A percentile compares a stretch with the other conserved stretches of the same genome.
These are phyloP conservation scores for Chlorella sp. DNA, from an alignment of 139 green algal species.

Conservation along the genomic window DNA sequence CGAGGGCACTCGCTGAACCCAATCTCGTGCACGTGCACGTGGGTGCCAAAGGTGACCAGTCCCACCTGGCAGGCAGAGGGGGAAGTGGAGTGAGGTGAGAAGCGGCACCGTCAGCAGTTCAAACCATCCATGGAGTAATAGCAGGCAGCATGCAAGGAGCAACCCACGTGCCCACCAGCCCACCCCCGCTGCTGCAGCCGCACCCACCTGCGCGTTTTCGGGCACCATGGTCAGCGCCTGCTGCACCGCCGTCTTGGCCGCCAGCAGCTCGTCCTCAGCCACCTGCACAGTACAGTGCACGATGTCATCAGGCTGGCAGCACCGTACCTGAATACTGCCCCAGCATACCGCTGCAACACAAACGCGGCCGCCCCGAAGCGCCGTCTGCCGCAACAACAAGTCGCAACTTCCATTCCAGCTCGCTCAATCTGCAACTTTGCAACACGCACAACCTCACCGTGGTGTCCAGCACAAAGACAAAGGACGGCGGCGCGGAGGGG, in stretches of 20 bases:
- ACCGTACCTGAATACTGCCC: no score
- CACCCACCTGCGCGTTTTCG: conserved; percentile 52
- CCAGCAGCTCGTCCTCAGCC: conserved; percentile 91
- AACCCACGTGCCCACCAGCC: no score
- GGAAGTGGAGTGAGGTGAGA: no score
- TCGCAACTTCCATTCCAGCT: no score
- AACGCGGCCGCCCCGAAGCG: no score
- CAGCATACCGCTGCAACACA: no score
- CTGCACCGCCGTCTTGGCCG: conserved; percentile 79
- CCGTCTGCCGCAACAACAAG: no score
- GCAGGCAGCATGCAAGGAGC: neutral
- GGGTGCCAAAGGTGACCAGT: conserved; percentile 96
- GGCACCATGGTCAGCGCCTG: conserved; percentile 71
- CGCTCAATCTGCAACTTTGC: no score
- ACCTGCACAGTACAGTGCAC: conserved; percentile 56
- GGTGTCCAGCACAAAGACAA: conserved; percentile 97
- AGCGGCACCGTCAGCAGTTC: no score
- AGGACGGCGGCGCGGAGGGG: conserved; percentile 80
- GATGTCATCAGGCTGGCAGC: no score
- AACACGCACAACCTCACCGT: no score
- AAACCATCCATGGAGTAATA: no score
- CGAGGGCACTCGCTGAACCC: conserved; percentile 92
- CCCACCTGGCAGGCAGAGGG: conserved; percentile 65
- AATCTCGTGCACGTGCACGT: conserved; percentile 99
- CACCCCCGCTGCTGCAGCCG: neutral